Base-by-base conservation (phyloP, 2,329 filamentous ascomycete species). In the Aspergillus pseudonomiae region DNA sequence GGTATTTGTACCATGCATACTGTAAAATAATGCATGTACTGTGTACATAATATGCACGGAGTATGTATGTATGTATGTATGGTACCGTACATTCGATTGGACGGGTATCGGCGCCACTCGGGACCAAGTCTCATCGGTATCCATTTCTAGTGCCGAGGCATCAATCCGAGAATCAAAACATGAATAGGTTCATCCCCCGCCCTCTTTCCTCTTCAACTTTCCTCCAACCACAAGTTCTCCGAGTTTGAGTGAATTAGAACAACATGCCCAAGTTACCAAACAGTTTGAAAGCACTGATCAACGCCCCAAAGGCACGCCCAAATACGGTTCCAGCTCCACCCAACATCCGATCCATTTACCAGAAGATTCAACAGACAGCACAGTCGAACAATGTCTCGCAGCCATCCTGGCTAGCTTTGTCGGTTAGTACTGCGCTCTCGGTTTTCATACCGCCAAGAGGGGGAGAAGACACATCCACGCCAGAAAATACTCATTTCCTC, bases 261-360 rank as follows among this genome's bases (percentile, higher is more conserved):
- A 61, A 45, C 19, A 93, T 92, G 90, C 88, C 90, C 7, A 93
- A 91, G 76, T 84, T 94, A 24, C 91, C 90, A 1, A 82, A 86
- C 1, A 80, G 86, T 57, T 83, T 94, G 70, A 94, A 93, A 79
- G 84, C 87, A 54, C 86, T 94, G 67, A 89, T 94, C 79, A 90
- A 90, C 71, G 86, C 89, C 63, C 84, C 89, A 4, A 86, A 88
- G 70, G 87, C 91, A 50, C 83, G 85, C 1, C 88, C 91, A 0
- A 86, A 88, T 57, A 88, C 88, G 2, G 83, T 88, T 2, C 84
- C 88, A 1, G 89, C 91, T 2, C 86, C 91, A 32, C 77, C 82
- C 14, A 82, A 85, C 64, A 90, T 93, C 60, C 79, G 82, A 55
- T 84, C 87, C 16, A 83, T 92, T 32, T 92, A 90, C 77, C 81